These are phyloP conservation scores for Hansenula lynferdii DNA, from an alignment of 1,139 yeast genomes.

Conservation along the genomic window DNA sequence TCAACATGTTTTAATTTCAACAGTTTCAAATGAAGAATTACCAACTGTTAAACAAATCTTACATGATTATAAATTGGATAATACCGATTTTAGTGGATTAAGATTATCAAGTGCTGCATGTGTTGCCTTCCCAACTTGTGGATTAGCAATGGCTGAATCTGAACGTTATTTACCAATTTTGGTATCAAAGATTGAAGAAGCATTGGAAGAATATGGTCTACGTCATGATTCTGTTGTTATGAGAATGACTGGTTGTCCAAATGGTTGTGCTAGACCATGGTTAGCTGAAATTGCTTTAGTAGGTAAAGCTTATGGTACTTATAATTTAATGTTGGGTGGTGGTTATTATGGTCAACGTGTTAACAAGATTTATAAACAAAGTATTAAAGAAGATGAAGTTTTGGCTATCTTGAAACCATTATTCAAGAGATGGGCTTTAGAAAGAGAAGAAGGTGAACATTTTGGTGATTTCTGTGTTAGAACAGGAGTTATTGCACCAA, in stretches of 20 bases:
- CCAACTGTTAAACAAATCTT: conserved; percentile 57
- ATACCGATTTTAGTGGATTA: conserved; percentile 76
- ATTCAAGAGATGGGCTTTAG: conserved; percentile 92
- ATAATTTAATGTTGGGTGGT: conserved; percentile 94
- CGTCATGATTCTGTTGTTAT: conserved; percentile 93
- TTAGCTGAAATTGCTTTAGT: conserved; percentile 93
- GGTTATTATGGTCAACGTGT: conserved; percentile 93
- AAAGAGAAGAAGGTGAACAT: conserved; percentile 86
- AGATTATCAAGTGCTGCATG: conserved; percentile 93
- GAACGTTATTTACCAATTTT: conserved; percentile 90
- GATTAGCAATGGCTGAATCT: conserved; percentile 97
- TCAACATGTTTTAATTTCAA: conserved; percentile 82
- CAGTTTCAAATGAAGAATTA: conserved; percentile 65
- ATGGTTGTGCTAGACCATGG: conserved; percentile 99
- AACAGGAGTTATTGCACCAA: conserved; percentile 80
- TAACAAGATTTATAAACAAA: conserved; percentile 84
- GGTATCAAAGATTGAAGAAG: conserved; percentile 73
- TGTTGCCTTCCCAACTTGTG: conserved; percentile 99
- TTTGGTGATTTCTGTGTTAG: conserved; percentile 94
- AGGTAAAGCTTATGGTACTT: conserved; percentile 93
- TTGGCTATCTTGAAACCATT: conserved; percentile 72
- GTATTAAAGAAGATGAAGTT: conserved; percentile 88
- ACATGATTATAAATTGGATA: conserved; percentile 76
- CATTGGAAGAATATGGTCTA: conserved; percentile 86
- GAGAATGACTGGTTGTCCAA: conserved; percentile 99